Evolutionary conservation across 805 yeast genomes (phyloP), one percentile per base, ranked within the genome.

Genomic region (Lachancea nothofagi): DNA sequence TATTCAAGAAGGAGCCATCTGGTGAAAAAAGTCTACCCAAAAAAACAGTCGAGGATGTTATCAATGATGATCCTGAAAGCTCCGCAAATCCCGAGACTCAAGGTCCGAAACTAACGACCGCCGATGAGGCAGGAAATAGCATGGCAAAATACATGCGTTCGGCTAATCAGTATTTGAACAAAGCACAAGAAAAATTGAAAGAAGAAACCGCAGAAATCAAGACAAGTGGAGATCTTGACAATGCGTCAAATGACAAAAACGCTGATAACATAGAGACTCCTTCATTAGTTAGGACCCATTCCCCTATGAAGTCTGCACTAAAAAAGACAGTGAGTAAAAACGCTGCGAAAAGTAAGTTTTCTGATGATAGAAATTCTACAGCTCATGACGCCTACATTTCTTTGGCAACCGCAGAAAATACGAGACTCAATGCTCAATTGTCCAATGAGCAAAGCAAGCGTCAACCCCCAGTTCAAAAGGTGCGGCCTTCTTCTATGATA

Each of bases 381-480:
- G 84, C 85, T 0, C 74, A 74, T 20, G 73, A 71, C 43, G 87
- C 84, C 0, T 81, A 81, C 50, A 54, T 81, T 31, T 78, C 85
- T 0, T 60, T 80, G 39, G 72, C 89, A 1, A 83, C 93, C 0
- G 89, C 89, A 1, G 88, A 83, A 53, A 83, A 83, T 57, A 83
- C 93, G 0, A 69, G 88, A 43, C 55, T 81, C 41, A 83, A 83
- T 60, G 82, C 90, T 1, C 72, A 73, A 44, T 56, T 77, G 53
- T 70, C 78, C 5, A 53, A 64, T n/a, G 63, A 62, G 38, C 39
- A 42, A 15, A 34, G 13, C 28, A 36, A 23, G 21, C 43, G 43
- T 7, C 47, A 42, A 19, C 42, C 40, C 9, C 29, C 40, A n/a
- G 27, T 17, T 3, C 29, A 46, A 5, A 53, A 41, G 19, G 31